Percentiles rank a stretch among this genome's conserved stretches.
Conservation (phyloP, 2,329 filamentous ascomycete genomes). For the Aspergillus flavus region DNA sequence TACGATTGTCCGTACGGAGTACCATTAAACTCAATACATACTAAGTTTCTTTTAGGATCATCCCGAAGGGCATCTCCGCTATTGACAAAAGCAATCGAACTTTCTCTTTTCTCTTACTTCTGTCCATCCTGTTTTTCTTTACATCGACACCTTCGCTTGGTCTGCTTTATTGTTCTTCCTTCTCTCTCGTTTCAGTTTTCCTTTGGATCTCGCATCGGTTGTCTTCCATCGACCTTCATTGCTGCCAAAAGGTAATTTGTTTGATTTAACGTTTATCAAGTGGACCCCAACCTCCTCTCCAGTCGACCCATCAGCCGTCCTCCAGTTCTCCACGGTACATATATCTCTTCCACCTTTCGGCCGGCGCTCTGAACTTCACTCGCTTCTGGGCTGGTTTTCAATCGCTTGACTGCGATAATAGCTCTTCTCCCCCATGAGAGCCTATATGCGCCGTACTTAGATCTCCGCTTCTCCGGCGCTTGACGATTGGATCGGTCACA, state of each 20-base stretch:
- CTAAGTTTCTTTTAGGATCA: neutral
- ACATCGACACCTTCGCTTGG: conserved; percentile 1
- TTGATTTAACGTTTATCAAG: conserved; percentile 9
- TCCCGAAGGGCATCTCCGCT: neutral
- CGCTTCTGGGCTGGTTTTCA: neutral
- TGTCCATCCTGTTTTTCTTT: neutral
- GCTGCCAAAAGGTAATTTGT: neutral
- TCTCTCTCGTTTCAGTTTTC: neutral
- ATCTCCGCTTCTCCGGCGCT: neutral
- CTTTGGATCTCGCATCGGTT: neutral
- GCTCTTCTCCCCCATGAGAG: neutral
- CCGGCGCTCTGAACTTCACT: neutral
- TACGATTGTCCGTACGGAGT: neutral
- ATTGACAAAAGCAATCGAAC: neutral
- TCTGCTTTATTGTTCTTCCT: neutral
- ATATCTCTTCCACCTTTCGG: neutral
- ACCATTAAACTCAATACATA: neutral
- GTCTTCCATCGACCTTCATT: neutral
- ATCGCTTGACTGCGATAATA: neutral
- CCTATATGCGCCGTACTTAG: neutral
- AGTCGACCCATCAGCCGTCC: conserved; percentile 1
- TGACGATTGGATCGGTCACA: neutral
- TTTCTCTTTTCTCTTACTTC: neutral
- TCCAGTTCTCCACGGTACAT: conserved; percentile 7
- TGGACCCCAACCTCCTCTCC: conserved; percentile 7